phyloP scores from a whole-genome alignment of 441 rosid genomes.

The Croton setiger region DNA sequence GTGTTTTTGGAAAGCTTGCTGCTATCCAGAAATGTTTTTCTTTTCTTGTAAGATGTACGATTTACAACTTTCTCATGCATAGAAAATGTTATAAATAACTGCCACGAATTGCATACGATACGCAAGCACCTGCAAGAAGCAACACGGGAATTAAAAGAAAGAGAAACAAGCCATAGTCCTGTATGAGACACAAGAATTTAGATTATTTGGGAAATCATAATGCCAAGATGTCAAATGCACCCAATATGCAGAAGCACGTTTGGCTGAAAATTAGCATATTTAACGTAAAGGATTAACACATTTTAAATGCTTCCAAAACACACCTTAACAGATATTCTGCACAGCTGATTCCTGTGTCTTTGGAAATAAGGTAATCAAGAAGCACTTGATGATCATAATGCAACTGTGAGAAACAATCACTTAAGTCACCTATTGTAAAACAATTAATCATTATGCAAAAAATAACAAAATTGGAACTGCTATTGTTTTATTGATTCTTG shows the following conservation, averaged over 20 bases:
- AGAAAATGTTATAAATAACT: conserved; percentile 47
- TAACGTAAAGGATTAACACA: conserved; percentile 10
- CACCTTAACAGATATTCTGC: conserved; percentile 87
- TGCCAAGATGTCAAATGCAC: not conserved
- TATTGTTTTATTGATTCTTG: not conserved
- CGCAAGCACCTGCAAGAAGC: conserved; percentile 59
- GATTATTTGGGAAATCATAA: not conserved
- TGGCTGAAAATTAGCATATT: conserved; percentile 9
- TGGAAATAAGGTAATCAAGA: conserved; percentile 90
- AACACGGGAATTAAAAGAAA: not conserved
- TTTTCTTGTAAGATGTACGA: conserved; percentile 45
- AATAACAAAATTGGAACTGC: not conserved
- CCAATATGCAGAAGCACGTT: not conserved
- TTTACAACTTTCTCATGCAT: conserved; percentile 26
- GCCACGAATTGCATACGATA: conserved; percentile 53
- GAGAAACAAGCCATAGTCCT: conserved; percentile 8
- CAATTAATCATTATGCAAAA: not conserved
- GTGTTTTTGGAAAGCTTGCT: conserved; percentile 11
- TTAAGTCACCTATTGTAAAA: conserved; percentile 10
- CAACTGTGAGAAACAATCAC: conserved; percentile 42
- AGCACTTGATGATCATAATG: conserved; percentile 89
- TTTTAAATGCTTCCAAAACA: conserved; percentile 15
- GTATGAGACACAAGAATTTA: not conserved
- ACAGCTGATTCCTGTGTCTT: conserved; percentile 66
- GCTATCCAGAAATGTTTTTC: conserved; percentile 33